phyloP scores from a whole-genome alignment of 129 eudicot species.

The Glebionis coronaria region DNA sequence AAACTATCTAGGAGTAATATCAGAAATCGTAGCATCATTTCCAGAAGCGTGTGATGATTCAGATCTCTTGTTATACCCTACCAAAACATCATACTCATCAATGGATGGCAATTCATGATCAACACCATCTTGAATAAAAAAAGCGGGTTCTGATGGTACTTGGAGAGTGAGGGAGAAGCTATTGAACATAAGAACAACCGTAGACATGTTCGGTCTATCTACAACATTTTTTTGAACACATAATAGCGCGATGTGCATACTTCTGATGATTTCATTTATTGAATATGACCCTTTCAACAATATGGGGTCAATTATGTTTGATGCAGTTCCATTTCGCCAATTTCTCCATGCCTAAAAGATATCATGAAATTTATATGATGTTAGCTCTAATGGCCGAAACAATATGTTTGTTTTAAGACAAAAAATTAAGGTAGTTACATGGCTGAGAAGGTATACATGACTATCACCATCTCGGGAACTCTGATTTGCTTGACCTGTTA shows the following conservation, averaged over 20 bases:
- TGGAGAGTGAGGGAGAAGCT: no score
- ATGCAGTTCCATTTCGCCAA: slow-evolving; percentile 24
- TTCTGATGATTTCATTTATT: slow-evolving; percentile 13
- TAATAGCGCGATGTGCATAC: slow-evolving; percentile 8
- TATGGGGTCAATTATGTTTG: slow-evolving; percentile 18
- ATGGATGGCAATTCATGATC: no score
- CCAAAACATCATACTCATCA: no score
- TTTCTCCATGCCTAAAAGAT: slow-evolving; percentile 30
- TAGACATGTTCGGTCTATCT: no score
- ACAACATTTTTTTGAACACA: no score
- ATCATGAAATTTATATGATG: neutral
- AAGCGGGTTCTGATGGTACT: no score
- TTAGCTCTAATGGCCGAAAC: neutral
- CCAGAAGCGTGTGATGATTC: no score
- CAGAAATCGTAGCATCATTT: no score
- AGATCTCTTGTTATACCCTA: no score
- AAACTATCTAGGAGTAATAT: no score
- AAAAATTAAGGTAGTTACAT: neutral
- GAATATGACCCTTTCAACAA: neutral
- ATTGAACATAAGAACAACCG: no score
- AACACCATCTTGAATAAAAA: no score
- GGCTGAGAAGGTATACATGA: slow-evolving; percentile 1
- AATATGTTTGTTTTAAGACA: neutral
- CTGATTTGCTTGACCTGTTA: slow-evolving; percentile 15
- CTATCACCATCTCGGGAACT: neutral